Conservation (phyloP, 192 early-diverging fungal genomes). For the Gryganskiella cystojenkinii region DNA sequence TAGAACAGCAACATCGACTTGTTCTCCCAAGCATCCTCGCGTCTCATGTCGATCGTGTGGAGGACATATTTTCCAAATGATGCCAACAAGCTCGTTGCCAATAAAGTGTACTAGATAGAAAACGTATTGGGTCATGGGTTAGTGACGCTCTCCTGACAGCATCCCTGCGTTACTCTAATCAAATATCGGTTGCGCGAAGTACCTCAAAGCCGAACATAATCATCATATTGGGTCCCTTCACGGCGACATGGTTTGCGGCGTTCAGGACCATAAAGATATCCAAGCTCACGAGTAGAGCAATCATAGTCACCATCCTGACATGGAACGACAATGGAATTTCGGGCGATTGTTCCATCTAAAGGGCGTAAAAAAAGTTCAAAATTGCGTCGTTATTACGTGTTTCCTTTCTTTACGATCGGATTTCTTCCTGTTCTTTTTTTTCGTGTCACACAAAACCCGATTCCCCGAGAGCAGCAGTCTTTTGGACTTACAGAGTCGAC, state of each 20-base stretch:
- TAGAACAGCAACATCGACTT: conserved; percentile 94
- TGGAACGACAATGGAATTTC: conserved; percentile 75
- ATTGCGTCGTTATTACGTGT: background rate
- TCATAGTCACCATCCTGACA: conserved; percentile 73
- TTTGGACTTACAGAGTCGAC: conserved; percentile 88
- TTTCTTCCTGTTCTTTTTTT: too few relatives aligned
- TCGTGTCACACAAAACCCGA: too few relatives aligned
- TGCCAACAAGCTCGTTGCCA: conserved; percentile 80
- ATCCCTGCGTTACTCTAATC: too few relatives aligned
- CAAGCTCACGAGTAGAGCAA: conserved; percentile 70
- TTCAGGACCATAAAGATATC: conserved; percentile 84
- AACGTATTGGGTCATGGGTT: too few relatives aligned
- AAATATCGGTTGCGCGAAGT: too few relatives aligned
- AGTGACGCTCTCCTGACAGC: too few relatives aligned
- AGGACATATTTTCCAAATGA: conserved; percentile 88
- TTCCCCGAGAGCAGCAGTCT: too few relatives aligned
- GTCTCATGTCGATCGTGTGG: conserved; percentile 84
- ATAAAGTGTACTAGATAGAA: conserved; percentile 85
- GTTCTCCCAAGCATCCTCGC: conserved; percentile 93
- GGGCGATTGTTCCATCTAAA: conserved; percentile 86
- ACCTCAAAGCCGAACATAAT: conserved; percentile 99
- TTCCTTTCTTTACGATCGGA: background rate
- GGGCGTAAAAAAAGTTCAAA: background rate
- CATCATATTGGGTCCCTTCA: conserved; percentile 90
- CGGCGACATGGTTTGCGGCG: conserved; percentile 69